These are phyloP conservation scores for Chaetomiaceae sp. DNA, from an alignment of 2,329 filamentous ascomycete genomes.

Conservation along the genomic window DNA sequence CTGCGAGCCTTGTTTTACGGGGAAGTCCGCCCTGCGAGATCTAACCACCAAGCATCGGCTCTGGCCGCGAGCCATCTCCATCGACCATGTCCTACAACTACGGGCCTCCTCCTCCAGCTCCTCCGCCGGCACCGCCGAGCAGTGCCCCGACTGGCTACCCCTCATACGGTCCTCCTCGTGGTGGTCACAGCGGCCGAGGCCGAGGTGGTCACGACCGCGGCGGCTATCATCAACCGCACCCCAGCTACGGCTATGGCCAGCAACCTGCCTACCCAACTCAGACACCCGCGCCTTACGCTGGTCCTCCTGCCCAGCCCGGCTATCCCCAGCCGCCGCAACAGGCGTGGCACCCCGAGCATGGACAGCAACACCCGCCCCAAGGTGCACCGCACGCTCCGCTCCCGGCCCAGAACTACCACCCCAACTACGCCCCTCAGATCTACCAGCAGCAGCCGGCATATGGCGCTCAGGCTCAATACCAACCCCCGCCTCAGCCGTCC, in stretches of 20 bases:
- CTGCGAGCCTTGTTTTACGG: not conserved
- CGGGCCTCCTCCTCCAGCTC: conserved; percentile 50
- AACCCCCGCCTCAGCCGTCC: conserved; percentile 26
- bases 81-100: conserved; percentile 49
- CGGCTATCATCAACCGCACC: conserved; percentile 39
- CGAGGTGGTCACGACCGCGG: conserved; percentile 40
- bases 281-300: conserved; percentile 27
- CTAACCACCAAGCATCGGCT: not conserved
- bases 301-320: conserved; percentile 32
- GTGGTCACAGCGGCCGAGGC: conserved; percentile 38
- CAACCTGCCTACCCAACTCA: conserved; percentile 33
- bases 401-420: conserved; percentile 53
- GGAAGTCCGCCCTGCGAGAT: conserved; percentile 11
- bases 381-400: conserved; percentile 46
- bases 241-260: conserved; percentile 42
- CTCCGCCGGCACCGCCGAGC: conserved; percentile 30
- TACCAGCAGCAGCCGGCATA: conserved; percentile 40
- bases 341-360: conserved; percentile 39
- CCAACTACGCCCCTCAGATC: conserved; percentile 54
- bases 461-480: conserved; percentile 23
- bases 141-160: conserved; percentile 34
- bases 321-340: conserved; percentile 40
- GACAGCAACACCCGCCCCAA: conserved; percentile 37
- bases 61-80: not conserved
- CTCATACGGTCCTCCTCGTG: conserved; percentile 33